phyloP scores from a whole-genome alignment of 2,329 filamentous ascomycete species.

The Fusarium luffae region DNA sequence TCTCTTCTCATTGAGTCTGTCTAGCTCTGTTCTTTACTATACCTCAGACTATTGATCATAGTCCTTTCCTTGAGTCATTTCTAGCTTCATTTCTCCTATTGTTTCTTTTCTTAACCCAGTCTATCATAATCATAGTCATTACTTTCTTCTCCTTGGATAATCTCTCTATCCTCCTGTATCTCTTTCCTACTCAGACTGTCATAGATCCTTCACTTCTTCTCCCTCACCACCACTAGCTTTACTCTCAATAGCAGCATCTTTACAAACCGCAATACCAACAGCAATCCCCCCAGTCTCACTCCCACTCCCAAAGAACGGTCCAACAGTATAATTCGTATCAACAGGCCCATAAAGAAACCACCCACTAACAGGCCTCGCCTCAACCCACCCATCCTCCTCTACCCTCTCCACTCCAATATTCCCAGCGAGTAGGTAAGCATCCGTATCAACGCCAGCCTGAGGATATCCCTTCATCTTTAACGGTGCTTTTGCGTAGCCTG shows the following conservation, averaged over 20 bases:
- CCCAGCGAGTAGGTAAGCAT: conserved; percentile 53
- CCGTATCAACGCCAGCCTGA: conserved; percentile 39
- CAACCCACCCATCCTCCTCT: conserved; percentile 39
- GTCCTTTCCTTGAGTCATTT: not conserved
- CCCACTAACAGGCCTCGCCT: conserved; percentile 51
- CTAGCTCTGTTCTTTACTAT: not conserved
- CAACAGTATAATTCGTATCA: conserved; percentile 38
- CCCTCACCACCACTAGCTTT: no score
- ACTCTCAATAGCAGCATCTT: not conserved
- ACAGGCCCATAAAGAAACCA: conserved; percentile 57
- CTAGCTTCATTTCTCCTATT: not conserved
- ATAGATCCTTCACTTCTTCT: conserved; percentile 4
- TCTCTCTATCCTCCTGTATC: no score
- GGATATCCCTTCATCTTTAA: conserved; percentile 53
- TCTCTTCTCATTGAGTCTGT: not conserved
- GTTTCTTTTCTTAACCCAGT: not conserved
- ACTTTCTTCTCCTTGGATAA: not conserved
- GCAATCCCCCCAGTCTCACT: conserved; percentile 39
- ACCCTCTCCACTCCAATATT: conserved; percentile 51
- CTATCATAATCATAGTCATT: not conserved
- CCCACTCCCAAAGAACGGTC: conserved; percentile 34
- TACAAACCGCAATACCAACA: not conserved
- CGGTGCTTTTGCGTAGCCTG: conserved; percentile 55
- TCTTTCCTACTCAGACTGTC: no score
- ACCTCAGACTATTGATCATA: not conserved